phyloP scores from a whole-genome alignment of 306 rosid species.

The Ammopiptanthus mongolicus region DNA sequence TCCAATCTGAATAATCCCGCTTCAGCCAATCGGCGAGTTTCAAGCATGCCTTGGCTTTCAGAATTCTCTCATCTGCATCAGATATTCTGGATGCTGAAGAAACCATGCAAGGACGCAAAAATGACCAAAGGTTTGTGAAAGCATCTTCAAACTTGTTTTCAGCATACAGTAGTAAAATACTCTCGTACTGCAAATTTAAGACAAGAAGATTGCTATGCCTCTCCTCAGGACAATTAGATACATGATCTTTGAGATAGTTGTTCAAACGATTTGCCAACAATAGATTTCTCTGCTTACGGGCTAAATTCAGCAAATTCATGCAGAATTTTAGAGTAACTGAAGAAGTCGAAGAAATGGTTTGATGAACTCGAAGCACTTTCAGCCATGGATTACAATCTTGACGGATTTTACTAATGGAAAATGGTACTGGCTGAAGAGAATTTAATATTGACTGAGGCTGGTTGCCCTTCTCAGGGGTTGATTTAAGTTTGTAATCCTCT shows the following conservation, averaged over 20 bases:
- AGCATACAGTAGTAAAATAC: constrained; percentile 66
- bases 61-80: constrained; percentile 48
- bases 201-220: constrained; percentile 39
- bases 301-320: constrained; percentile 68
- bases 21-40: constrained; percentile 78
- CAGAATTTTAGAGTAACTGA: constrained; percentile 58
- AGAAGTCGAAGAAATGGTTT: constrained; percentile 60
- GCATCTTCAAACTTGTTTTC: constrained; percentile 88
- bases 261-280: constrained; percentile 68
- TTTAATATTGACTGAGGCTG: constrained; percentile 48
- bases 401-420: constrained; percentile 52
- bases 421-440: constrained; percentile 56
- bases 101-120: constrained; percentile 55
- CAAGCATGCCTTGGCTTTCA: constrained; percentile 91
- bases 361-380: constrained; percentile 83
- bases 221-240: constrained; percentile 49
- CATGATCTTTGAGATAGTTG: constrained; percentile 48
- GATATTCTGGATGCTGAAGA: constrained; percentile 46
- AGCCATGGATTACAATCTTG: constrained; percentile 89
- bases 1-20: constrained; percentile 52
- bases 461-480: constrained; percentile 42
- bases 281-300: constrained; percentile 70
- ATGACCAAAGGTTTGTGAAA: constrained; percentile 76
- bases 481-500: constrained; percentile 64
- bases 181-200: constrained; percentile 78